Evolutionary conservation across 2,329 filamentous ascomycete species (phyloP), one percentile per base, ranked within the genome.

Genomic region (Amesomyces nigricolor): DNA sequence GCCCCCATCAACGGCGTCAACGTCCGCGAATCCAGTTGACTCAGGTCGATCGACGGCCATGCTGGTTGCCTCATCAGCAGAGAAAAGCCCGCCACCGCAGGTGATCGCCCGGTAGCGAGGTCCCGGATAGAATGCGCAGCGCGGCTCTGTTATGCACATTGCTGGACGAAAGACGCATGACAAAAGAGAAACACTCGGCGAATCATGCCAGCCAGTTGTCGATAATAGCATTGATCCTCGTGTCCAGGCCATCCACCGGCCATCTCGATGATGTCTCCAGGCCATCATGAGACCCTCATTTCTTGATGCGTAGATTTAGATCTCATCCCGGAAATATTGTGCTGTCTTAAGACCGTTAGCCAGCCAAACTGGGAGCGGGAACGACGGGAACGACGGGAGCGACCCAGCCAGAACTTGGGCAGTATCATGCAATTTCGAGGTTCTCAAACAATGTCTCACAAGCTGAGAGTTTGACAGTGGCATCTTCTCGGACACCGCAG

Each of bases 191-290:
- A 54, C 57, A 47, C 51, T 37, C 40, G 14, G 44, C 55, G 51
- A 59, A 60, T 57, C 49, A 54, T 50, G 49, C 17, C 22, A 35
- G 53, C 26, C 42, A 26, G 43, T 10, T 40, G 32, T 58, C 40
- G 44, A 54, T 40, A 40, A 62, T 58, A 54, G 60, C 62, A 63
- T 64, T 62, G 58, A 62, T 56, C 32, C 49, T 35, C 50, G 44
- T 42, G 39, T 38, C 58, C 59, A 40, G 58, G 61, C 51, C 53
- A 55, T 56, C 54, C 53, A 47, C 40, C 32, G 29, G 57, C 32
- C 38, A 40, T 7, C 30, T 57, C 57, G 44, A 61, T 58, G 58
- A 54, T 52, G 54, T 54, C 57, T 60, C 60, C 59, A 57, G 59
- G 54, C 56, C 57, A 48, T 44, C 44, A 43, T 10, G 26, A 43